Conservation (phyloP, 805 yeast genomes). For the Ogataea degrootiae region DNA sequence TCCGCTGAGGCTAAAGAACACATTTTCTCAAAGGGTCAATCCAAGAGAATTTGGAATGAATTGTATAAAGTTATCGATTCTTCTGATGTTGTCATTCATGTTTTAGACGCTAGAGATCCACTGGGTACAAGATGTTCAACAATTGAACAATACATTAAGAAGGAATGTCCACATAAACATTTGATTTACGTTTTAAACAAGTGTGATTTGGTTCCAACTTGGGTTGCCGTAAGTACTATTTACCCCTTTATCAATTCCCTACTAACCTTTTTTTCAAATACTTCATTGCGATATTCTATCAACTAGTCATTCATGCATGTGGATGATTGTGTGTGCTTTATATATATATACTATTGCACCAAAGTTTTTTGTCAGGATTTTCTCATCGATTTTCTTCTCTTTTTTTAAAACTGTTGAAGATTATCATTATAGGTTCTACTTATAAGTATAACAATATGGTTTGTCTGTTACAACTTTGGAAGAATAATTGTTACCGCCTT, state of each 20-base stretch:
- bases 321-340: constrained; percentile 4
- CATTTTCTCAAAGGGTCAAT: constrained; percentile 94
- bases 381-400: constrained; percentile 24
- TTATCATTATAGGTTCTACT: too few species aligned
- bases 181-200: constrained; percentile 90
- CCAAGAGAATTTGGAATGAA: constrained; percentile 98
- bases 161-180: constrained; percentile 96
- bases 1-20: constrained; percentile 91
- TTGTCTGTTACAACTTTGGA: constrained; percentile 98
- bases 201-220: constrained; percentile 97
- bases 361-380: constrained; percentile 85
- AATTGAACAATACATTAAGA: constrained; percentile 87
- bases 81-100: constrained; percentile 95
- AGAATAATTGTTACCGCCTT: constrained; percentile 64
- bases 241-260: background rate
- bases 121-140: constrained; percentile 91
- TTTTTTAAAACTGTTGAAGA: constrained; percentile 8
- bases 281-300: background rate
- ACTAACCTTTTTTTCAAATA: constrained; percentile 1
- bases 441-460: constrained; percentile 39
- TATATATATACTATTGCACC: constrained; percentile 37
- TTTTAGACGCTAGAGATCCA: constrained; percentile 96
- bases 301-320: constrained; percentile 3
- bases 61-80: constrained; percentile 95
- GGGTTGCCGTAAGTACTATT: constrained; percentile 97